Evolutionary conservation across 2,329 filamentous ascomycete genomes (phyloP), one percentile per base, ranked within the genome.

Genomic region (Talaromyces marneffei): DNA sequence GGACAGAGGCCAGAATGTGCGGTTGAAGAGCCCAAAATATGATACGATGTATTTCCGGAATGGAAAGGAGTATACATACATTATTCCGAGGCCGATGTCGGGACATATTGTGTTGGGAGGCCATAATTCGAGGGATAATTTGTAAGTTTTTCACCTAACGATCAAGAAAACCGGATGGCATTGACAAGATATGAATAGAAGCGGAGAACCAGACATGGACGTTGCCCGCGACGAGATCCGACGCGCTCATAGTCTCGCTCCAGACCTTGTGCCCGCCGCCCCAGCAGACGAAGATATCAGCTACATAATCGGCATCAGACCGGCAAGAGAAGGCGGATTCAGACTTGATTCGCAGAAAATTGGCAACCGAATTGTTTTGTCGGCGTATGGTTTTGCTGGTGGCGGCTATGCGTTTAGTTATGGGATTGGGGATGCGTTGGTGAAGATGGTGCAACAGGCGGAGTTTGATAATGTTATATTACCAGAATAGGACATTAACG

Each of bases 361-460:
- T 27, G 71, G 66, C 0, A 44, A 60, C 6, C 68, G 70, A 4
- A 66, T 67, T 2, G 44, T 75, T 2, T 37, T 76, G 4, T 75
- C 73, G 0, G 74, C 74, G 0, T 76, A 76, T 61, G 74, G 73
- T 1, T 75, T 75, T 60, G 74, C 73, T 2, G 74, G 74, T 14
- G 73, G 72, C 10, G 74, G 74, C 1, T 76, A 75, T 65, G 70
- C 72, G 1, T 75, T 75, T 57, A 74, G 72, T 2, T 74, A 75
- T 56, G 74, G 74, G 0, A 66, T 75, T 37, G 73, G 71, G 0
- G 70, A 75, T 65, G 69, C 71, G 4, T 40, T 75, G 40, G 62
- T 68, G n/a, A 71, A 67, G 62, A 74, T 75, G 71, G 72, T 75
- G 12, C 69, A 73, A 59, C 65, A 62, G n/a, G 64, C 64, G 1